Percentiles rank a stretch among this genome's conserved stretches.
These are phyloP conservation scores for Kwoniella dejecticola DNA, from an alignment of 768 basidiomycete genomes.

Conservation along the genomic window DNA sequence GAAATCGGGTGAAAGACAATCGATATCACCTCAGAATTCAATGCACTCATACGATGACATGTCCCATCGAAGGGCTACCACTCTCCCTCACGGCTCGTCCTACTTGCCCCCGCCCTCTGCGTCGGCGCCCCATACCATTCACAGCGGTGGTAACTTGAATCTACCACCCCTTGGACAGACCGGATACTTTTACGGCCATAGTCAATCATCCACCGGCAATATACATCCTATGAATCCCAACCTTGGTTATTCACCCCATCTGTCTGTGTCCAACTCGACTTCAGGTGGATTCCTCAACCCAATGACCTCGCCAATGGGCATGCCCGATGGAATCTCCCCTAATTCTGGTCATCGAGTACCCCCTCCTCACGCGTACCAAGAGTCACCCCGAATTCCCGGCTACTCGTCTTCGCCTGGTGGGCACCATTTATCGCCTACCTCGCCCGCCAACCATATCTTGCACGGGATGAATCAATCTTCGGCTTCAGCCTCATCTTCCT, in stretches of 20 bases:
- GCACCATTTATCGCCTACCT: slow-evolving; percentile 37
- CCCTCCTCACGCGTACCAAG: slow-evolving; percentile 25
- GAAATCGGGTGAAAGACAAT: slow-evolving; percentile 8
- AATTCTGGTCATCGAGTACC: slow-evolving; percentile 11
- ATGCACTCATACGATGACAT: slow-evolving; percentile 7
- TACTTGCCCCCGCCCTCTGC: slow-evolving; percentile 16
- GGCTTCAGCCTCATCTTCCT: slow-evolving; percentile 32
- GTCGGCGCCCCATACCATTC: not conserved
- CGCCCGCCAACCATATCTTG: slow-evolving; percentile 33
- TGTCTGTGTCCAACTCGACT: slow-evolving; percentile 8
- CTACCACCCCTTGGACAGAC: slow-evolving; percentile 41
- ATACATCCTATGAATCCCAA: slow-evolving; percentile 7
- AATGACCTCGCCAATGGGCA: slow-evolving; percentile 9
- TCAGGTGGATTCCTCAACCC: slow-evolving; percentile 19
- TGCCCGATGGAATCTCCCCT: slow-evolving; percentile 1
- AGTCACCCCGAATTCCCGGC: slow-evolving; percentile 26
- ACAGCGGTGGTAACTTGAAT: slow-evolving; percentile 15
- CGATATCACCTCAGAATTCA: slow-evolving; percentile 8
- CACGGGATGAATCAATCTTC: slow-evolving; percentile 29
- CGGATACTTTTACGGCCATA: too few species aligned
- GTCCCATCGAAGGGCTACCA: slow-evolving; percentile 10
- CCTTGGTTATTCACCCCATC: slow-evolving; percentile 18
- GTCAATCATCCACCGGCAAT: slow-evolving; percentile 7
- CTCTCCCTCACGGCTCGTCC: not conserved
- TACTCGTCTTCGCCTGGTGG: slow-evolving; percentile 21